Evolutionary conservation across 31 red algal species (phyloP).

Genomic region (Porphyra umbilicalis): DNA sequence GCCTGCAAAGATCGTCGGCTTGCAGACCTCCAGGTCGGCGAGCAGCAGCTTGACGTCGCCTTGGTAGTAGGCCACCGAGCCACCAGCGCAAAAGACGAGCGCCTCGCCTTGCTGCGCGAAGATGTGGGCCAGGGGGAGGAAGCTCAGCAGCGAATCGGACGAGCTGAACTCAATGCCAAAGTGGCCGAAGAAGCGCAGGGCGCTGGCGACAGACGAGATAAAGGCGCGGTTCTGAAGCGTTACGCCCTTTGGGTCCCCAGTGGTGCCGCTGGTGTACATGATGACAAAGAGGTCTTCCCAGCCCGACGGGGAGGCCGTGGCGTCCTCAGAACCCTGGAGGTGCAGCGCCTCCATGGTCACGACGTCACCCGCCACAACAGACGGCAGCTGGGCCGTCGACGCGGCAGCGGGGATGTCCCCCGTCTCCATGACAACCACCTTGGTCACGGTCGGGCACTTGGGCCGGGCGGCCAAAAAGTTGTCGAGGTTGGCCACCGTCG

Average conservation of each 20-base stretch:
- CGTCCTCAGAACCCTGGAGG: slow-evolving; percentile 4
- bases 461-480: slow-evolving; percentile 22
- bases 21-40: slow-evolving; percentile 48
- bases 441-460: slow-evolving; percentile 23
- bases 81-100: slow-evolving; percentile 39
- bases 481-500: slow-evolving; percentile 22
- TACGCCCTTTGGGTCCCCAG: slow-evolving; percentile 93
- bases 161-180: slow-evolving; percentile 20
- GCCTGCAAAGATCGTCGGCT: slow-evolving; percentile 87
- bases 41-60: slow-evolving; percentile 77
- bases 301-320: background rate
- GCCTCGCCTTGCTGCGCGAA: slow-evolving; percentile 82
- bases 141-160: slow-evolving; percentile 58
- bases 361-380: background rate
- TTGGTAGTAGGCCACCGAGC: slow-evolving; percentile 63
- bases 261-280: slow-evolving; percentile 98
- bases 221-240: slow-evolving; percentile 56
- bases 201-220: slow-evolving; percentile 41
- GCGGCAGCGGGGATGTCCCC: slow-evolving; percentile 11
- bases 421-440: slow-evolving; percentile 39
- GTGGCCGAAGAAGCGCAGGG: slow-evolving; percentile 36
- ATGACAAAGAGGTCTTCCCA: slow-evolving; percentile 62
- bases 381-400: background rate
- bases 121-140: slow-evolving; percentile 88
- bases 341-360: slow-evolving; percentile 38